phyloP scores from a whole-genome alignment of 2,329 filamentous ascomycete species.

The Akanthomyces lecanii region DNA sequence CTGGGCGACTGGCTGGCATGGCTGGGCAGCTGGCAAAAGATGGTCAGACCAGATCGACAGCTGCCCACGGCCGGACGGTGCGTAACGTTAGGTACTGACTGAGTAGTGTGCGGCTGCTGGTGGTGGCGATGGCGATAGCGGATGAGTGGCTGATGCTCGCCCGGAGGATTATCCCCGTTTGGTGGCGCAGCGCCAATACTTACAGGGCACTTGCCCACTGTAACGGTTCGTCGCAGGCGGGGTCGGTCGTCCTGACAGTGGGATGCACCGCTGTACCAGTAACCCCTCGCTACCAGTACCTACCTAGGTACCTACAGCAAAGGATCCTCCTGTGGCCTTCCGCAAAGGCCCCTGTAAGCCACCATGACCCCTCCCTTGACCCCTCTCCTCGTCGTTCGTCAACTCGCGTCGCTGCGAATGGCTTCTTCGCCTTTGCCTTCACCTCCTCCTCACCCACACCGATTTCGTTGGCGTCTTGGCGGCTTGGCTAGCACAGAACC shows the following conservation, averaged over 20 bases:
- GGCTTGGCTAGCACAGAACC: neutral
- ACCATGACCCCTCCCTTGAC: no score
- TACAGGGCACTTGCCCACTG: neutral
- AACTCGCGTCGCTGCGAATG: neutral
- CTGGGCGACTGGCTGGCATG: neutral
- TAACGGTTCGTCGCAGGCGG: neutral
- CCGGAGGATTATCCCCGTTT: neutral
- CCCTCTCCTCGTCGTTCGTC: neutral
- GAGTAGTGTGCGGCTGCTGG: neutral
- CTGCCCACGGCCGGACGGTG: neutral
- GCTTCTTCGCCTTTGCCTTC: neutral
- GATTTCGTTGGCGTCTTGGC: neutral
- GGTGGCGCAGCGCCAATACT: neutral
- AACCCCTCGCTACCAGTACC: neutral
- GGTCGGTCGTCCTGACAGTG: neutral
- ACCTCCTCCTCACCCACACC: neutral
- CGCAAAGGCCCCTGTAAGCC: neutral
- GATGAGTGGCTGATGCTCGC: neutral
- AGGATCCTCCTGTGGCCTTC: neutral
- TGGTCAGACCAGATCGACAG: conserved; percentile 3
- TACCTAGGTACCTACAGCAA: neutral
- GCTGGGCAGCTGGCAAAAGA: neutral
- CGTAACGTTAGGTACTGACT: no score
- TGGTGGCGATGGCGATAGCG: neutral
- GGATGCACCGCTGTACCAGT: neutral